Conservation (phyloP, 176 grass and related monocot species). For the Oryza meyeriana region DNA sequence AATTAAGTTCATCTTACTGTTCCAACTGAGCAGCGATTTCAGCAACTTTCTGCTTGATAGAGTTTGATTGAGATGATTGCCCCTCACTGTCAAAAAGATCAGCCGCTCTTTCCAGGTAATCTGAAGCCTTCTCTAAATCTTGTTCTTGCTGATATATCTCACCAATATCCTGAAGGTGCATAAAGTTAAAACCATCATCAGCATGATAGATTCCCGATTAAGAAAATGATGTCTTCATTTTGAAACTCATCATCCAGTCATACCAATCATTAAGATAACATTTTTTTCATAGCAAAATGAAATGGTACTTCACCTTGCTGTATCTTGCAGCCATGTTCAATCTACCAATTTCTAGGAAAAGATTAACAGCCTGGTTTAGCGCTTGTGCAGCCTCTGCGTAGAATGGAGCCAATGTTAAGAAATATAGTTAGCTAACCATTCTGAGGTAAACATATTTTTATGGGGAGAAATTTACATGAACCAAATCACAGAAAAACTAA, state of each 20-base stretch:
- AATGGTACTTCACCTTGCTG: conserved; percentile 67
- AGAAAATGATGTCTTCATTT: conserved; percentile 5
- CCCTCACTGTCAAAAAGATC: conserved; percentile 95
- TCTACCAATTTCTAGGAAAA: conserved; percentile 96
- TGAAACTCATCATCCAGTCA: not conserved
- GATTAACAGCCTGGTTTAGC: conserved; percentile 81
- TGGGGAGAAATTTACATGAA: not conserved
- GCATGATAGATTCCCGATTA: not conserved
- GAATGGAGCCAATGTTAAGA: conserved; percentile 2
- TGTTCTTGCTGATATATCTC: conserved; percentile 97
- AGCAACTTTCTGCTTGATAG: conserved; percentile 86
- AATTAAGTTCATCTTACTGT: conserved; percentile 71
- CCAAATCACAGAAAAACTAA: not conserved
- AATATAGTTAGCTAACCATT: not conserved
- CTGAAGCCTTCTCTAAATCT: conserved; percentile 76
- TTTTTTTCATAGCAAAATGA: not conserved
- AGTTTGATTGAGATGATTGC: conserved; percentile 73
- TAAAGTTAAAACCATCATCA: not conserved
- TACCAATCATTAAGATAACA: not conserved
- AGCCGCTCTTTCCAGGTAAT: conserved; percentile 79
- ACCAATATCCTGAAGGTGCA: conserved; percentile 81
- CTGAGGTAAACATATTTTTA: not conserved
- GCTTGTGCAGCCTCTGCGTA: conserved; percentile 77
- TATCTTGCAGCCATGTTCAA: conserved; percentile 99
- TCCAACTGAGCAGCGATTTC: conserved; percentile 94